Conservation (phyloP, 805 yeast genomes). For the Candida tallmaniae region DNA sequence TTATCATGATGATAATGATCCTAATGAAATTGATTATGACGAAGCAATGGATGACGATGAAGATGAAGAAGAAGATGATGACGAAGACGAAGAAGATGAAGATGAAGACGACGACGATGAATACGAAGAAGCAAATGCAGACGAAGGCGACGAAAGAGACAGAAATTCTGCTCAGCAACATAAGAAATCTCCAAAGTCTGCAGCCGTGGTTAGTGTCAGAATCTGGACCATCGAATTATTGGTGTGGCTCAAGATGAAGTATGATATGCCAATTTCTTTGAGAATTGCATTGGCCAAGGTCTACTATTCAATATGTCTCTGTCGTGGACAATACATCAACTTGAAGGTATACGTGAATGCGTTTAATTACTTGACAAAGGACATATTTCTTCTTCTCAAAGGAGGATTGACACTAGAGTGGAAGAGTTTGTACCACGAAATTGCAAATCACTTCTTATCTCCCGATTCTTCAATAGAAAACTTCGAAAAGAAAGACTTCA, state of each 20-base stretch:
- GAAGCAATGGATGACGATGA: conserved; percentile 19
- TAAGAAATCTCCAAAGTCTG: conserved; percentile 59
- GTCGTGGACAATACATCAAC: conserved; percentile 66
- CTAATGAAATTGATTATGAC: conserved; percentile 4
- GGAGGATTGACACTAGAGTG: conserved; percentile 48
- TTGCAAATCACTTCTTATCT: conserved; percentile 27
- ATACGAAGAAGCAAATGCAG: conserved; percentile 31
- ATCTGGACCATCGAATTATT: conserved; percentile 87
- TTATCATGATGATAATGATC: conserved; percentile 3
- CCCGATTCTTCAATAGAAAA: conserved; percentile 43
- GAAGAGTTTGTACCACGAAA: conserved; percentile 39
- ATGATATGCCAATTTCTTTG: conserved; percentile 67
- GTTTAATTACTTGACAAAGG: conserved; percentile 54
- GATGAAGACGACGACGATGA: conserved; percentile 39
- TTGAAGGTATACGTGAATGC: conserved; percentile 57
- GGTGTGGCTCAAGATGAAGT: conserved; percentile 73
- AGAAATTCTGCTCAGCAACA: conserved; percentile 45
- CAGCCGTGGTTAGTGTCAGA: conserved; percentile 68
- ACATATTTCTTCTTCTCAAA: conserved; percentile 35
- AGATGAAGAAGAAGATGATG: conserved; percentile 17
- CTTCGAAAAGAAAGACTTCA: conserved; percentile 46
- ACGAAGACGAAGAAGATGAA: conserved; percentile 17
- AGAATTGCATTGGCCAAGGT: conserved; percentile 61
- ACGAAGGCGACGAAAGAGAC: conserved; percentile 30
- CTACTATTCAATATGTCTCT: conserved; percentile 65